Conservation (phyloP, 352 stramenopile genomes). For the Globisporangium middletonii region DNA sequence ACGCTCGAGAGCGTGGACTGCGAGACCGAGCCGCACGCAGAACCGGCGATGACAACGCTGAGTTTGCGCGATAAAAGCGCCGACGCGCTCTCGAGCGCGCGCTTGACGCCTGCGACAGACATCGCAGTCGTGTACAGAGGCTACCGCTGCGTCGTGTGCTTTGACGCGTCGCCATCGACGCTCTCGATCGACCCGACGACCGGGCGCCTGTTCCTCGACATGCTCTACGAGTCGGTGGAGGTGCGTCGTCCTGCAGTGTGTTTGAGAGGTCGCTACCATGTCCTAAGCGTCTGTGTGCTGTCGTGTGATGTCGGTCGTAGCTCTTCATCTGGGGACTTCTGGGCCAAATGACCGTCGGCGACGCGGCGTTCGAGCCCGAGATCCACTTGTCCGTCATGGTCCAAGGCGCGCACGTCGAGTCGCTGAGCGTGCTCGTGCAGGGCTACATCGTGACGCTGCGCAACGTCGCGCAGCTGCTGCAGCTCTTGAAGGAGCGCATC, state of each 20-base stretch:
- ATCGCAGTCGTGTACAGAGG: slow-evolving; percentile 63
- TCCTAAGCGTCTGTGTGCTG: not conserved
- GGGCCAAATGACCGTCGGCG: slow-evolving; percentile 48
- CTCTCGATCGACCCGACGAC: slow-evolving; percentile 74
- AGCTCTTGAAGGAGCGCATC: slow-evolving; percentile 68
- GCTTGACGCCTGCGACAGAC: slow-evolving; percentile 36
- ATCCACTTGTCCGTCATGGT: slow-evolving; percentile 79
- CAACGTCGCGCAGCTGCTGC: slow-evolving; percentile 54
- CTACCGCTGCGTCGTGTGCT: slow-evolving; percentile 79
- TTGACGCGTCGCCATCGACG: slow-evolving; percentile 80
- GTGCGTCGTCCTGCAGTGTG: slow-evolving; percentile 12
- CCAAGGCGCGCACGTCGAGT: slow-evolving; percentile 72
- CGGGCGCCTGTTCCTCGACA: slow-evolving; percentile 70
- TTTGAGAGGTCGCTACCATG: too few relatives aligned
- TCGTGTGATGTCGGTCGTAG: slow-evolving; percentile 18
- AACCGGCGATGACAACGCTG: too few relatives aligned
- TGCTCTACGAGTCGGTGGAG: slow-evolving; percentile 75
- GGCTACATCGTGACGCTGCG: slow-evolving; percentile 60
- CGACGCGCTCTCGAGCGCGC: slow-evolving; percentile 16
- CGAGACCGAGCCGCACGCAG: not conserved
- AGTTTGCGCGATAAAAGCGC: too few relatives aligned
- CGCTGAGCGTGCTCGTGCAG: slow-evolving; percentile 76
- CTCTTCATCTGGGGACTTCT: slow-evolving; percentile 71
- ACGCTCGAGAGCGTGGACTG: not conserved
- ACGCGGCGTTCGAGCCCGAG: slow-evolving; percentile 45